phyloP scores from a whole-genome alignment of 2,329 filamentous ascomycete genomes.

The Lasiodiplodia sp. region DNA sequence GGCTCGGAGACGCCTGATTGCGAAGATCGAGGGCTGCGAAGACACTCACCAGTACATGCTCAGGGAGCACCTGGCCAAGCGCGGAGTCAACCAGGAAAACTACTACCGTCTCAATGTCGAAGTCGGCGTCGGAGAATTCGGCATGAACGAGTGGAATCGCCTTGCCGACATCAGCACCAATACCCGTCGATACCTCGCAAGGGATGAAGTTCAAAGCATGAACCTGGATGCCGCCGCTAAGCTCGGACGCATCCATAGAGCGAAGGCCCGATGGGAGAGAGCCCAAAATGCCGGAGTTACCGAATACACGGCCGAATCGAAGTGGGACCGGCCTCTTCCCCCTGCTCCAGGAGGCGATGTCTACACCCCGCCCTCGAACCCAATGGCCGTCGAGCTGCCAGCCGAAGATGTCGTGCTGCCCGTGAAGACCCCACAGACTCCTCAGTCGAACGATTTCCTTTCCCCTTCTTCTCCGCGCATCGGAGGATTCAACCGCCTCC shows the following conservation, averaged over 20 bases:
- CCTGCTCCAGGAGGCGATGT: conserved; percentile 30
- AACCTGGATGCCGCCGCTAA: conserved; percentile 79
- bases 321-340: conserved; percentile 37
- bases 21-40: conserved; percentile 96
- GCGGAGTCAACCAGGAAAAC: conserved; percentile 84
- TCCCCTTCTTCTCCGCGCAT: conserved; percentile 54
- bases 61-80: conserved; percentile 75
- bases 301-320: conserved; percentile 35
- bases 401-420: conserved; percentile 58
- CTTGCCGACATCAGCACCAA: conserved; percentile 94
- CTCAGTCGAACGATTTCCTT: conserved; percentile 47
- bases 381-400: conserved; percentile 65
- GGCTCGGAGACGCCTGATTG: conserved; percentile 80
- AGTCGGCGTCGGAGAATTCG: conserved; percentile 93
- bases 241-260: conserved; percentile 81
- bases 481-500: conserved; percentile 34
- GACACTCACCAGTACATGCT: conserved; percentile 87
- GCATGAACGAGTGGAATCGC: conserved; percentile 97
- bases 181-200: conserved; percentile 82
- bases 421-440: conserved; percentile 26
- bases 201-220: conserved; percentile 76
- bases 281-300: conserved; percentile 42
- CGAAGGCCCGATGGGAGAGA: conserved; percentile 72
- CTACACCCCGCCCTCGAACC: conserved; percentile 55
- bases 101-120: conserved; percentile 98